Evolutionary conservation across 192 early-diverging fungal genomes (phyloP).

Genomic region (Thamnidium elegans): DNA sequence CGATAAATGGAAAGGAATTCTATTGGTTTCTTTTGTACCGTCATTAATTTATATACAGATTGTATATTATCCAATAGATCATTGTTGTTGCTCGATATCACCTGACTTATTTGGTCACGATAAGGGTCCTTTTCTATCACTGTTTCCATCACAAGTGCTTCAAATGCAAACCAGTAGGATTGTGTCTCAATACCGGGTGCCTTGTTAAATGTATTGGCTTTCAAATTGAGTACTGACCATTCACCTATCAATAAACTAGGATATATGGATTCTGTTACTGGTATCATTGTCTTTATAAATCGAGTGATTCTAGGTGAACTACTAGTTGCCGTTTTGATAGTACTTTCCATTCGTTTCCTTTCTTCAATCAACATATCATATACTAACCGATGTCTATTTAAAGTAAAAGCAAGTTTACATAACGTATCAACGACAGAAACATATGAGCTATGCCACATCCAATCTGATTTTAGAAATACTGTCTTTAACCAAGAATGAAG

Average conservation of each 20-base stretch:
- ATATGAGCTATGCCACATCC: constrained; percentile 33
- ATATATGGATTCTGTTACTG: constrained; percentile 35
- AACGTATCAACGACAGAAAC: constrained; percentile 25
- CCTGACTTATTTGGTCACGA: constrained; percentile 4
- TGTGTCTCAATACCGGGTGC: constrained; percentile 42
- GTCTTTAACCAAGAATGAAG: constrained; percentile 38
- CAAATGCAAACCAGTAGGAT: constrained; percentile 48
- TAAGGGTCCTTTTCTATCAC: constrained; percentile 29
- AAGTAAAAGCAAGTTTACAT: constrained; percentile 21
- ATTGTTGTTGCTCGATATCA: constrained; percentile 24
- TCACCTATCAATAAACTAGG: constrained; percentile 49
- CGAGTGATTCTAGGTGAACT: constrained; percentile 11
- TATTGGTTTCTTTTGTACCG: constrained; percentile 36
- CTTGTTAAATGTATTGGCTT: constrained; percentile 40
- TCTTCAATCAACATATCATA: constrained; percentile 20
- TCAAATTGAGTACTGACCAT: constrained; percentile 44
- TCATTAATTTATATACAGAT: constrained; percentile 34
- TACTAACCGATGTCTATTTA: constrained; percentile 12
- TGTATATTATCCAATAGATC: not conserved
- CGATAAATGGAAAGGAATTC: constrained; percentile 51
- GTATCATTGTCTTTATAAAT: constrained; percentile 34
- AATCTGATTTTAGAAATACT: constrained; percentile 21
- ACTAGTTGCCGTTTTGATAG: not conserved
- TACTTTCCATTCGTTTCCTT: constrained; percentile 11
- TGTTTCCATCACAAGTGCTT: constrained; percentile 43